Conservation (phyloP, 2,329 filamentous ascomycete genomes). For the Fusarium nygamai region DNA sequence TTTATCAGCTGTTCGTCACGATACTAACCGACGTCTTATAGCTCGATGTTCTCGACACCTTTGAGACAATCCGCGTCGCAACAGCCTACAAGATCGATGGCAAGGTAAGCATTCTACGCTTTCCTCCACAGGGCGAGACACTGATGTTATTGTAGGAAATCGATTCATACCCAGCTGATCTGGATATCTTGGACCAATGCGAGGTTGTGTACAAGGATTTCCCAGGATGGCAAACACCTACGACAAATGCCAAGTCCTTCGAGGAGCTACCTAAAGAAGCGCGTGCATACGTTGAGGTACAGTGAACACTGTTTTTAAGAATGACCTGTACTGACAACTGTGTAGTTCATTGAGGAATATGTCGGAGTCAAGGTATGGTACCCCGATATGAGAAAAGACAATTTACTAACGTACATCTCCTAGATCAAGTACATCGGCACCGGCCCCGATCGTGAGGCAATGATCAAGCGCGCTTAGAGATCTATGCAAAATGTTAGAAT, state of each 20-base stretch:
- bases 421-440: constrained; percentile 16
- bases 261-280: constrained; percentile 72
- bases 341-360: constrained; percentile 6
- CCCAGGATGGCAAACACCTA: constrained; percentile 74
- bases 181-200: constrained; percentile 64
- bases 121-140: background rate
- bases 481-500: background rate
- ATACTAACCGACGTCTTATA: constrained; percentile 7
- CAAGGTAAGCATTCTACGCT: constrained; percentile 33
- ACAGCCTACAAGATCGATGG: constrained; percentile 69
- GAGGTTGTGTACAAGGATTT: constrained; percentile 75
- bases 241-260: constrained; percentile 67
- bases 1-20: background rate
- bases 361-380: background rate
- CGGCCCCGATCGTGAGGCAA: constrained; percentile 69
- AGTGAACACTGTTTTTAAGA: background rate
- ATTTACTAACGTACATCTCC: background rate
- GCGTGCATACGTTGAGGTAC: constrained; percentile 67
- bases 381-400: rapidly evolving
- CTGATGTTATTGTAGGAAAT: constrained; percentile 27
- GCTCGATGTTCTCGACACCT: constrained; percentile 71
- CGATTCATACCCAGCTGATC: constrained; percentile 71
- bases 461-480: constrained; percentile 58
- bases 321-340: background rate
- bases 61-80: constrained; percentile 78